phyloP scores from a whole-genome alignment of 768 basidiomycete genomes.

The Russula dissimulans region DNA sequence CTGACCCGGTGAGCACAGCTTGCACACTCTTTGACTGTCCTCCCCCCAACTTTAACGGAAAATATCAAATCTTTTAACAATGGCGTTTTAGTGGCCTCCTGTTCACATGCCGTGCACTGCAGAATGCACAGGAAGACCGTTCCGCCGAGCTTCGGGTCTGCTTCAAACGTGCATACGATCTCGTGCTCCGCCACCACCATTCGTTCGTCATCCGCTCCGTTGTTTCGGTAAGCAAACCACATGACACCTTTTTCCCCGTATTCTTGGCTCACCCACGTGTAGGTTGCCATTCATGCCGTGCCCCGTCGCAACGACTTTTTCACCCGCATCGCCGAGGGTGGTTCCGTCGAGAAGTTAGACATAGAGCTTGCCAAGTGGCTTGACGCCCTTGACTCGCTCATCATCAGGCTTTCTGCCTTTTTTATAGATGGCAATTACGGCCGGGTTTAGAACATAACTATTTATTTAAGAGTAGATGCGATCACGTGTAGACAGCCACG shows the following conservation, averaged over 20 bases:
- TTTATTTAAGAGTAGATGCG: background rate
- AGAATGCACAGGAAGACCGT: slow-evolving; percentile 50
- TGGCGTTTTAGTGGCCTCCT: slow-evolving; percentile 44
- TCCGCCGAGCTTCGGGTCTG: slow-evolving; percentile 50
- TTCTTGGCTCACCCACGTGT: background rate
- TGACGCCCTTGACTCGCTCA: slow-evolving; percentile 42
- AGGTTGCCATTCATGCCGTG: slow-evolving; percentile 41
- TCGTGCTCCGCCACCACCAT: slow-evolving; percentile 57
- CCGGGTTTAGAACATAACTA: slow-evolving; percentile 32
- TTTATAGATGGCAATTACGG: slow-evolving; percentile 49
- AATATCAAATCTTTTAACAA: background rate
- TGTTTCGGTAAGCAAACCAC: slow-evolving; percentile 46
- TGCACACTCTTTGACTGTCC: slow-evolving; percentile 4
- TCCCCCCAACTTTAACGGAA: background rate
- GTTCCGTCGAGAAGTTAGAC: slow-evolving; percentile 44
- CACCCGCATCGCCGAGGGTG: slow-evolving; percentile 49
- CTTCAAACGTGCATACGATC: slow-evolving; percentile 64
- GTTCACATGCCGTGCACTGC: slow-evolving; percentile 59
- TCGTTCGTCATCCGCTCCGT: slow-evolving; percentile 57
- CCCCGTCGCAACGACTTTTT: slow-evolving; percentile 58
- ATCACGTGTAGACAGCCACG: slow-evolving; percentile 11
- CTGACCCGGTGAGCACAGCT: slow-evolving; percentile 46
- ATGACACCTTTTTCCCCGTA: background rate
- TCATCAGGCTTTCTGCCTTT: slow-evolving; percentile 42
- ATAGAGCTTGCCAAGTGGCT: slow-evolving; percentile 53